Base-by-base conservation (phyloP, 192 early-diverging fungal species). In the Ramicandelaber brevisporus region DNA sequence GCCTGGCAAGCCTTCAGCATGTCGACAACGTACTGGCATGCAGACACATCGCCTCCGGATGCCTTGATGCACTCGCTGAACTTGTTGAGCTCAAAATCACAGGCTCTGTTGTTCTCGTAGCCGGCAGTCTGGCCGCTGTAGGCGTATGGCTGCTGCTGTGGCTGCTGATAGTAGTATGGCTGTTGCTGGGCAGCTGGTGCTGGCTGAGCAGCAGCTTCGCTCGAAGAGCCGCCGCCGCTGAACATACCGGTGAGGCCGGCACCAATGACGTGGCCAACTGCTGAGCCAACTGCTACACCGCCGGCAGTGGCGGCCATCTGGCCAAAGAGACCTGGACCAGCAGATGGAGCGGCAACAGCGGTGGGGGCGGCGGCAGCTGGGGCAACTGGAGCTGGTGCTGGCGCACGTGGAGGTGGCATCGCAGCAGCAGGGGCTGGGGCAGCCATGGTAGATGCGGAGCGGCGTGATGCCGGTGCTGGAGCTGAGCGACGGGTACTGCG, bases 1-100 rank as follows among this genome's bases (percentile, higher is more conserved):
- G 37, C 35, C 42, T 79, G 81, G 61, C 85, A 95, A 30, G 72
- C 59, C 66, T 87, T 87, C 32, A 95, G 66, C 54, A 71, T 61
- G 40, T 95, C 83, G 21, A 87, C 51, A 51, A 84, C 84, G 63
- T 74, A 84, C 55, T 82, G 73, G 60, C 87, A 95, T 17, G 67
- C 59, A 23, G 39, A 46, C 40, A 79, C 69, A 49, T 88, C 70
- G 43, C 78, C 70, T 30, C 57, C 60, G 49, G 65, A 81, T 41
- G 53, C 43, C 43, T 89, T 78, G 19, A 95, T 59, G 46, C 89
- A 95, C 41, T 71, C 64, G 20, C 66, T 70, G 46, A 85, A 86
- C 15, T 71, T 74, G 51, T 73, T 74, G 36, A 71, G 68, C 46
- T 83, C 71, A n/a, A 59, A 40, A 39, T 73, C 67, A 50, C 72